Conservation (phyloP, 1,139 yeast genomes). For the Saccharomyces hybrid region DNA sequence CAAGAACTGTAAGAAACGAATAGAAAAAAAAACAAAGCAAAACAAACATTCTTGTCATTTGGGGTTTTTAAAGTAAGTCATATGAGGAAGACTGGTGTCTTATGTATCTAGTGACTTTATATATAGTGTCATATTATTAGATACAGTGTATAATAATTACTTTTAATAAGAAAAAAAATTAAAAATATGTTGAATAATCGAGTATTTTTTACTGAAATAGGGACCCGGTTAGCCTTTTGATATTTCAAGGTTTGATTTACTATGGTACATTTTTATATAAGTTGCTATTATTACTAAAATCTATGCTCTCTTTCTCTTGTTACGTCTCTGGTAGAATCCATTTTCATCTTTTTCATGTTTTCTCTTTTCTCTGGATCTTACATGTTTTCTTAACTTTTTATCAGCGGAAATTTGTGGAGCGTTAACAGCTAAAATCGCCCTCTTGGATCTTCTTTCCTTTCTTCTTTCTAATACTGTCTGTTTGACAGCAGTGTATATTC, state of each 20-base stretch:
- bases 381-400: slow-evolving; percentile 70
- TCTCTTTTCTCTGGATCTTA: slow-evolving; percentile 67
- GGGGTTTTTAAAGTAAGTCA: neutral
- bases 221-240: neutral
- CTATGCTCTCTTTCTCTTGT: slow-evolving; percentile 37
- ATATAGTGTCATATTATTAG: neutral
- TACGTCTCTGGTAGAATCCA: slow-evolving; percentile 65
- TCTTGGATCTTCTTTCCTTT: slow-evolving; percentile 64
- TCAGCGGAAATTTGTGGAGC: slow-evolving; percentile 79
- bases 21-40: neutral
- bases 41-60: neutral
- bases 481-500: slow-evolving; percentile 56
- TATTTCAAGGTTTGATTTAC: neutral
- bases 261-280: neutral
- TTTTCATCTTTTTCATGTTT: slow-evolving; percentile 66
- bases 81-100: neutral
- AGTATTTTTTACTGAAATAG: neutral
- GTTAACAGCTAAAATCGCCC: slow-evolving; percentile 68
- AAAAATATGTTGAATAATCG: no score
- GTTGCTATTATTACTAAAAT: no score
- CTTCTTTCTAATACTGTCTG: slow-evolving; percentile 57
- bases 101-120: neutral
- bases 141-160: neutral
- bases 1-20: slow-evolving; percentile 62
- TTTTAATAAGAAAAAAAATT: neutral